phyloP scores from a whole-genome alignment of 208 protist genomes.

The Trypanosoma mega region DNA sequence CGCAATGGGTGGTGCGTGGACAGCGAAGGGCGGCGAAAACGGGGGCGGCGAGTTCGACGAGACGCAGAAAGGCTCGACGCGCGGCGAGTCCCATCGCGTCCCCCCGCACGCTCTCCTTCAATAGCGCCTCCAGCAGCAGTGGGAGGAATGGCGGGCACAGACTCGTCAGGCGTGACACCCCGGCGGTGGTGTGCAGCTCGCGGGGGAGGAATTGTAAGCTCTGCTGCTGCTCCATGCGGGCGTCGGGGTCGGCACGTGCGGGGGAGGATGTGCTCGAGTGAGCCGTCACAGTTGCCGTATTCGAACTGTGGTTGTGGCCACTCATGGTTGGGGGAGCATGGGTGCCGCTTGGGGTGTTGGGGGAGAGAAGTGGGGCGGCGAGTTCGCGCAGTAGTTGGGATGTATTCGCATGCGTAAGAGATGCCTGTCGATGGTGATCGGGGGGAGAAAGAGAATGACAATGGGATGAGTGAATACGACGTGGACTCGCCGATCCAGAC shows the following conservation, averaged over 20 bases:
- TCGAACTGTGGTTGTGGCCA: too few species aligned
- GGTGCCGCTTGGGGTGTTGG: too few species aligned
- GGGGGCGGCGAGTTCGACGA: conserved; percentile 28
- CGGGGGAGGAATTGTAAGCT: conserved; percentile 25
- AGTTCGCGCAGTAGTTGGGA: conserved; percentile 2
- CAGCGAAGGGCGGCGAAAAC: conserved; percentile 6
- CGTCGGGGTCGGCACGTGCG: not conserved
- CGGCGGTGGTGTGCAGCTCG: conserved; percentile 23
- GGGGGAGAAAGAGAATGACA: too few species aligned
- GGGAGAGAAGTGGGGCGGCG: not conserved
- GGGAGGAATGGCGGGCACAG: conserved; percentile 31
- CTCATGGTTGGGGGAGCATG: too few species aligned
- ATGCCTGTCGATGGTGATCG: too few species aligned
- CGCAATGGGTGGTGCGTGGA: not conserved
- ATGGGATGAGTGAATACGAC: too few species aligned
- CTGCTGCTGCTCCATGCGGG: conserved; percentile 4
- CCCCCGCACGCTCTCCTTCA: conserved; percentile 22
- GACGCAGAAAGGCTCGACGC: conserved; percentile 8
- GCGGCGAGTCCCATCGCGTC: conserved; percentile 6
- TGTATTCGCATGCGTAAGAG: not conserved
- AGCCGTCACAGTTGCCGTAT: too few species aligned
- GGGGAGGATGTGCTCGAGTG: too few species aligned
- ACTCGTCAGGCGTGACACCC: conserved; percentile 16
- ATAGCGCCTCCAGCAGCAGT: conserved; percentile 29
- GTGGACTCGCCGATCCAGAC: too few species aligned